Evolutionary conservation across 1,284 basidiomycete genomes (phyloP).

Genomic region (Cerrena zonata): DNA sequence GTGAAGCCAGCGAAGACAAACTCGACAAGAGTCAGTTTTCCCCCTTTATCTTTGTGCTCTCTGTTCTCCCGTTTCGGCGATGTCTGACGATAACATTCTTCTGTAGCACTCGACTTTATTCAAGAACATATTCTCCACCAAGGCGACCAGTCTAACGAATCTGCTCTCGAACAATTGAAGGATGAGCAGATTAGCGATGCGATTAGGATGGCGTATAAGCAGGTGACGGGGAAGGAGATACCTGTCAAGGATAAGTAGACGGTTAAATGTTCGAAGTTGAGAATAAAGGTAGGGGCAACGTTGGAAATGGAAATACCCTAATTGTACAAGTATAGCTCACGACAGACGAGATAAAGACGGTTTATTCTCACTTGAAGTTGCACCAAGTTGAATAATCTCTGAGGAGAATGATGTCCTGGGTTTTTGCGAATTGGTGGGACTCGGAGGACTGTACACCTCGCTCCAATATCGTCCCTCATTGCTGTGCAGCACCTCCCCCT

Average conservation of each 20-base stretch:
- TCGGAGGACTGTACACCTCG: too few species aligned
- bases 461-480: too few species aligned
- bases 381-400: too few species aligned
- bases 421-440: too few species aligned
- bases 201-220: slow-evolving; percentile 28
- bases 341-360: neutral
- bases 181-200: slow-evolving; percentile 35
- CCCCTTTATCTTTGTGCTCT: neutral
- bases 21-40: slow-evolving; percentile 19
- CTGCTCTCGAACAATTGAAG: slow-evolving; percentile 36
- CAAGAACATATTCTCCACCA: slow-evolving; percentile 37
- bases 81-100: neutral
- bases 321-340: neutral
- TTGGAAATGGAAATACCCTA: neutral
- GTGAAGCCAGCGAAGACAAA: slow-evolving; percentile 28
- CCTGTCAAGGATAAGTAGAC: slow-evolving; percentile 24
- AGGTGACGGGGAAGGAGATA: slow-evolving; percentile 26
- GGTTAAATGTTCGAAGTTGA: neutral
- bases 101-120: slow-evolving; percentile 35
- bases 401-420: too few species aligned
- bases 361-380: too few species aligned
- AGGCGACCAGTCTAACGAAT: slow-evolving; percentile 36
- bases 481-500: too few species aligned
- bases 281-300: neutral
- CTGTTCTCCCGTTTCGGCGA: neutral